Conservation (phyloP, 192 early-diverging fungal species). For the Backusella macrospora region DNA sequence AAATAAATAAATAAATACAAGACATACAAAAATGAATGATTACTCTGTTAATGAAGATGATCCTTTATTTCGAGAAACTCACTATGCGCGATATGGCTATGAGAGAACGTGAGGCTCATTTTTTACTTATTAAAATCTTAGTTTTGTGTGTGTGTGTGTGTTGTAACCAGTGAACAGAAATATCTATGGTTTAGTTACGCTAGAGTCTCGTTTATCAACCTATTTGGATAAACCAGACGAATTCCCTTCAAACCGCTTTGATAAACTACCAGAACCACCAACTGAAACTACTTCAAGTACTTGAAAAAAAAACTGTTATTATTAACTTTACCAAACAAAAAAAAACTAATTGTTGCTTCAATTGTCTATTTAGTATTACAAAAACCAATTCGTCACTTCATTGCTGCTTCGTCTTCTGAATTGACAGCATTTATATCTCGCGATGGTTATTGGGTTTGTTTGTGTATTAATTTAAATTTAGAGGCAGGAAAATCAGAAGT, state of each 20-base stretch:
- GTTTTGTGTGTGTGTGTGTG: neutral
- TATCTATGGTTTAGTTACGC: constrained; percentile 35
- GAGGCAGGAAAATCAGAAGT: constrained; percentile 45
- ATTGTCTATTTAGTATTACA: constrained; percentile 1
- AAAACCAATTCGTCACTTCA: constrained; percentile 27
- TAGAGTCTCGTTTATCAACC: constrained; percentile 34
- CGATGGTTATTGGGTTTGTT: constrained; percentile 41
- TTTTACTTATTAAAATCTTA: neutral
- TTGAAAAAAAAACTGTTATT: neutral
- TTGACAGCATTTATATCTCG: constrained; percentile 36
- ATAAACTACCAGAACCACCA: constrained; percentile 25
- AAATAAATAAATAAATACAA: neutral
- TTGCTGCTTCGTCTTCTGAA: constrained; percentile 40
- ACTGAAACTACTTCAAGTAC: constrained; percentile 10
- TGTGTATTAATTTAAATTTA: constrained; percentile 32
- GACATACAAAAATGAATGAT: neutral
- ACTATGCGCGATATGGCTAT: constrained; percentile 39
- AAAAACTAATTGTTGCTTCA: no score
- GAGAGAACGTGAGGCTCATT: constrained; percentile 35
- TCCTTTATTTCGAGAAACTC: constrained; percentile 34
- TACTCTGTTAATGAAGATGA: constrained; percentile 26
- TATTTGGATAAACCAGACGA: constrained; percentile 36
- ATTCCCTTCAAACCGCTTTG: constrained; percentile 38
- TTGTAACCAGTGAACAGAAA: constrained; percentile 26
- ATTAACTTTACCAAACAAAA: neutral